These are phyloP conservation scores for Pisolithus microcarpus DNA, from an alignment of 768 basidiomycete genomes.

Conservation along the genomic window DNA sequence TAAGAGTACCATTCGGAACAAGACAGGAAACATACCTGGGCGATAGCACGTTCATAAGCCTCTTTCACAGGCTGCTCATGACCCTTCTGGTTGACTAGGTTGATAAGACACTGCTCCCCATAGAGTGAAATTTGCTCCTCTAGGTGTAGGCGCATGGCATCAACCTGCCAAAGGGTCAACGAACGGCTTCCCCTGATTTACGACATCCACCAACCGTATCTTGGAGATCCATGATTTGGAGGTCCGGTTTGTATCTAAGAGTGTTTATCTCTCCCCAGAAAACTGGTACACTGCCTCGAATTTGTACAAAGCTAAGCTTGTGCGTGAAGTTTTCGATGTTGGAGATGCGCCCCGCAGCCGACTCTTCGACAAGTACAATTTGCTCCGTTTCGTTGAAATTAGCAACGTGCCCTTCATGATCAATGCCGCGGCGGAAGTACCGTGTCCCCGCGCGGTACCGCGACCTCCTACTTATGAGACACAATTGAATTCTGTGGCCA, in stretches of 20 bases:
- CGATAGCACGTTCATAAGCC: constrained; percentile 76
- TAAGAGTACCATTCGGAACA: background rate
- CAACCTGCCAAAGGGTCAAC: constrained; percentile 38
- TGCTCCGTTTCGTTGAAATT: constrained; percentile 99
- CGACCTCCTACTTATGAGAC: constrained; percentile 88
- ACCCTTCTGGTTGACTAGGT: constrained; percentile 90
- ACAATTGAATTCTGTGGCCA: constrained; percentile 71
- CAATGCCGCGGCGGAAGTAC: constrained; percentile 92
- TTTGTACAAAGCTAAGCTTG: constrained; percentile 86
- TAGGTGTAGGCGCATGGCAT: constrained; percentile 69
- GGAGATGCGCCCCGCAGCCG: constrained; percentile 34
- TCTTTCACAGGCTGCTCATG: constrained; percentile 93
- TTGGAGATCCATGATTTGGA: constrained; percentile 90
- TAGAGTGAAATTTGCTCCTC: constrained; percentile 66
- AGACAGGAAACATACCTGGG: constrained; percentile 38
- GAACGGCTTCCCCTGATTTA: background rate
- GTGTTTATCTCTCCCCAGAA: constrained; percentile 98
- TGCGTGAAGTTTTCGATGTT: constrained; percentile 43
- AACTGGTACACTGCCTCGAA: constrained; percentile 85
- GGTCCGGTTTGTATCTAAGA: constrained; percentile 89
- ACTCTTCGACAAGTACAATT: constrained; percentile 69
- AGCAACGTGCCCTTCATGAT: constrained; percentile 81
- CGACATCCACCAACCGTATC: constrained; percentile 58
- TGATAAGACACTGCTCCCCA: constrained; percentile 75
- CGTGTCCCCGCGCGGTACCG: constrained; percentile 94